Evolutionary conservation across 345 rosid species (phyloP).

Genomic region (Lumnitzera littorea): DNA sequence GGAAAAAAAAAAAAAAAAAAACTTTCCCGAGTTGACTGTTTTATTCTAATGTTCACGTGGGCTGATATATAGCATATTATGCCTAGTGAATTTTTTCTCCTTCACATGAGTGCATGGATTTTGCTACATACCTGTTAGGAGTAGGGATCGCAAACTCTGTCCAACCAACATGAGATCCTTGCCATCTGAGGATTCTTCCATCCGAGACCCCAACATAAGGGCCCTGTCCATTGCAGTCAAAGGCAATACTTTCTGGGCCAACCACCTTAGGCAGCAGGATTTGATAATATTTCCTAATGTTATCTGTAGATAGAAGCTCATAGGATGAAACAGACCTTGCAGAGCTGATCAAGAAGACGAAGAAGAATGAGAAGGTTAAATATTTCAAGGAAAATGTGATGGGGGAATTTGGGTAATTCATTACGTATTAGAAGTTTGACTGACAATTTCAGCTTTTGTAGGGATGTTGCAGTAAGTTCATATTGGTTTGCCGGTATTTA

Average conservation of each 20-base stretch:
- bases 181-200: conserved; percentile 54
- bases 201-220: conserved; percentile 65
- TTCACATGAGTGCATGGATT: no score
- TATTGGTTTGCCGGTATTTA: no score
- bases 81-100: no score
- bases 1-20: no score
- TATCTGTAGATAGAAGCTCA: not conserved
- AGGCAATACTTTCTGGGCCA: conserved; percentile 51
- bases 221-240: conserved; percentile 38
- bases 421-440: no score
- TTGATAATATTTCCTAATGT: conserved; percentile 4
- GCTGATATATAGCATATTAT: no score
- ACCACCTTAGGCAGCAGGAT: conserved; percentile 16
- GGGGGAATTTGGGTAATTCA: no score
- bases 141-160: conserved; percentile 30
- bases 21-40: no score
- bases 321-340: not conserved
- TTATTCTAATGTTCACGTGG: no score
- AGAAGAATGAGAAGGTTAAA: not conserved
- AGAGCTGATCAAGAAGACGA: not conserved
- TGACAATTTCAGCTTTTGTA: no score
- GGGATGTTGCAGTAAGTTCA: no score
- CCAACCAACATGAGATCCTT: conserved; percentile 21
- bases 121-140: conserved; percentile 17
- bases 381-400: no score